These are phyloP conservation scores for Clitocybe nebularis DNA, from an alignment of 1,284 basidiomycete species.

Conservation along the genomic window DNA sequence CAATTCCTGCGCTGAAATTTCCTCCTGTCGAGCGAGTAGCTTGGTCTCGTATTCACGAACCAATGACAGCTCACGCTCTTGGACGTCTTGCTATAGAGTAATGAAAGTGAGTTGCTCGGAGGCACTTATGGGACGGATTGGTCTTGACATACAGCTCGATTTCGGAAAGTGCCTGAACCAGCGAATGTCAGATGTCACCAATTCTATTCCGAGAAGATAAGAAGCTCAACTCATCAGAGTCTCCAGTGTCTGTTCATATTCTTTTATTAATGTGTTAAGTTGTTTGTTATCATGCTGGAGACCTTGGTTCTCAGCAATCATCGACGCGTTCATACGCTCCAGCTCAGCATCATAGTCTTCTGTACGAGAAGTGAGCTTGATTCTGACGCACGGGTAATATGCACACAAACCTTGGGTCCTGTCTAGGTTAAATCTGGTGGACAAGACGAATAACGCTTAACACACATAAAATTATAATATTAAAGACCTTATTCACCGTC, in stretches of 20 bases:
- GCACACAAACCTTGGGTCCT: slow-evolving; percentile 71
- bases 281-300: slow-evolving; percentile 96
- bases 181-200: slow-evolving; percentile 5
- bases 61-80: slow-evolving; percentile 88
- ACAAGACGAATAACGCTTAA: not conserved
- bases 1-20: slow-evolving; percentile 62
- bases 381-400: not conserved
- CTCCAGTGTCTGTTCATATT: slow-evolving; percentile 96
- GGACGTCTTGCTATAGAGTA: slow-evolving; percentile 76
- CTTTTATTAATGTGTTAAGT: slow-evolving; percentile 84
- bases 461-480: slow-evolving; percentile 1
- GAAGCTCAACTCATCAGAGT: slow-evolving; percentile 75
- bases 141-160: slow-evolving; percentile 72
- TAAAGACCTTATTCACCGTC: slow-evolving; percentile 48
- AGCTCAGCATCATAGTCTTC: slow-evolving; percentile 94
- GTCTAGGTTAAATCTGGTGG: slow-evolving; percentile 80
- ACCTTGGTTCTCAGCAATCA: slow-evolving; percentile 82
- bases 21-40: slow-evolving; percentile 74
- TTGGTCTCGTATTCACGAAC: slow-evolving; percentile 90
- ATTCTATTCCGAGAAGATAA: not conserved
- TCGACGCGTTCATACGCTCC: slow-evolving; percentile 83
- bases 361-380: slow-evolving; percentile 31
- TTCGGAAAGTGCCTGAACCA: slow-evolving; percentile 65
- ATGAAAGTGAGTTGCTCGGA: slow-evolving; percentile 6
- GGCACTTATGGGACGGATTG: not conserved